Percentiles rank a stretch among this genome's conserved stretches.
phyloP scores from a whole-genome alignment of 495 filamentous ascomycete species.

The Alectoria sarmentosa region DNA sequence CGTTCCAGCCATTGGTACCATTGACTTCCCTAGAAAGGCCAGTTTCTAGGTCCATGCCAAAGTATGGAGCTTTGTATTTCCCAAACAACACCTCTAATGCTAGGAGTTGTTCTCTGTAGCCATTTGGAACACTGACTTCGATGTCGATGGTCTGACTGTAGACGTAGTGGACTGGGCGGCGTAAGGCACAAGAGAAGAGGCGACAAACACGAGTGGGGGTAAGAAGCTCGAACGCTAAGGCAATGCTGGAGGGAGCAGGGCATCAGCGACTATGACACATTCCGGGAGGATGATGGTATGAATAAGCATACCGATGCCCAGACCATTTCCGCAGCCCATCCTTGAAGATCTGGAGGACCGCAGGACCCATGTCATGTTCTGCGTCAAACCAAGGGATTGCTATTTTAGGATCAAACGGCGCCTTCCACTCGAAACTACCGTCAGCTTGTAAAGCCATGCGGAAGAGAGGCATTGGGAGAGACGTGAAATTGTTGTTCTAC shows the following conservation, averaged over 20 bases:
- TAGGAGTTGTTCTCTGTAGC: slow-evolving; percentile 85
- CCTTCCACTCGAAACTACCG: slow-evolving; percentile 87
- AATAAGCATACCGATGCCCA: slow-evolving; percentile 54
- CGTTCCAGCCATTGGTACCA: slow-evolving; percentile 40
- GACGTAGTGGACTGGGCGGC: slow-evolving; percentile 68
- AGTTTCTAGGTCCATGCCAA: slow-evolving; percentile 51
- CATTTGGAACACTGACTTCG: slow-evolving; percentile 75
- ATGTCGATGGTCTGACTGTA: slow-evolving; percentile 68
- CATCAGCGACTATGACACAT: background rate
- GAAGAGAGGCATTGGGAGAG: slow-evolving; percentile 84
- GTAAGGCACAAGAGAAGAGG: slow-evolving; percentile 70
- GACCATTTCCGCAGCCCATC: slow-evolving; percentile 82
- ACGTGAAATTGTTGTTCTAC: slow-evolving; percentile 99
- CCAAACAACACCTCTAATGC: slow-evolving; percentile 59
- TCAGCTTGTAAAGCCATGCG: slow-evolving; percentile 81
- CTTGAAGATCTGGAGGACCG: slow-evolving; percentile 91
- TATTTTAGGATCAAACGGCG: slow-evolving; percentile 83
- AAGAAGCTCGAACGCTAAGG: slow-evolving; percentile 85
- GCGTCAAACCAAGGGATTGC: slow-evolving; percentile 95
- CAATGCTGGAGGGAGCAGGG: slow-evolving; percentile 50
- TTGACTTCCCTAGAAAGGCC: slow-evolving; percentile 31
- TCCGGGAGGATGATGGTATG: background rate
- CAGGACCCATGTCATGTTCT: slow-evolving; percentile 94
- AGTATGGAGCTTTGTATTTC: slow-evolving; percentile 56
- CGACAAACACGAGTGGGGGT: slow-evolving; percentile 75